These are phyloP conservation scores for Phylloporus scabripes DNA, from an alignment of 768 basidiomycete species.

Conservation along the genomic window DNA sequence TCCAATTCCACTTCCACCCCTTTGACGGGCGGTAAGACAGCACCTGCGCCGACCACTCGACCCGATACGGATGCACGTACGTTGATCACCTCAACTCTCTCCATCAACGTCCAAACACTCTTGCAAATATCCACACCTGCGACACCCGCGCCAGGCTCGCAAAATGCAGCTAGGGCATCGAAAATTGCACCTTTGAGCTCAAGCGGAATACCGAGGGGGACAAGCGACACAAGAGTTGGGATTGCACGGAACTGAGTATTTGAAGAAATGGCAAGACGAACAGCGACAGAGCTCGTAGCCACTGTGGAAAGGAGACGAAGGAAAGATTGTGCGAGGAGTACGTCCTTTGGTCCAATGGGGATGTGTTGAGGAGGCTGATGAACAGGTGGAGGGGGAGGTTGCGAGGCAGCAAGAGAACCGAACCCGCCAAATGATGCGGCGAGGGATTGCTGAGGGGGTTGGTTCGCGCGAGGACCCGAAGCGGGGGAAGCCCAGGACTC, in stretches of 20 bases:
- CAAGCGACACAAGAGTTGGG: constrained; percentile 69
- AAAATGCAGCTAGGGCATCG: constrained; percentile 76
- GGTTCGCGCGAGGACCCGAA: constrained; percentile 40
- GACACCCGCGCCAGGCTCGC: constrained; percentile 68
- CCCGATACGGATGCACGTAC: constrained; percentile 45
- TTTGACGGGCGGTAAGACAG: constrained; percentile 49
- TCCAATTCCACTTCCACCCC: constrained; percentile 87
- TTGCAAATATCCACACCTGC: constrained; percentile 76
- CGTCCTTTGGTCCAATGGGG: constrained; percentile 62
- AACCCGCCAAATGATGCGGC: constrained; percentile 28
- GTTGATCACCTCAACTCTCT: constrained; percentile 78
- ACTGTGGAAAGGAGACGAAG: constrained; percentile 74
- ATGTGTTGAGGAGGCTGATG: constrained; percentile 40
- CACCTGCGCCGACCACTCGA: constrained; percentile 22
- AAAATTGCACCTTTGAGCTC: constrained; percentile 86
- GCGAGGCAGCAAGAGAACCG: constrained; percentile 24
- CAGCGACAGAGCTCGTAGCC: constrained; percentile 66
- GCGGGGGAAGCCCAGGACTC: constrained; percentile 68
- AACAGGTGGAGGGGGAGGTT: constrained; percentile 27
- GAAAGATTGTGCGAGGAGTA: constrained; percentile 75
- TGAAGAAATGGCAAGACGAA: constrained; percentile 70
- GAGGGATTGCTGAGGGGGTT: constrained; percentile 40
- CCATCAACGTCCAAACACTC: constrained; percentile 80
- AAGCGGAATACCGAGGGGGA: constrained; percentile 79
- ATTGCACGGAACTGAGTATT: constrained; percentile 79